Percentiles rank a stretch among this genome's conserved stretches.
Evolutionary conservation across 1,139 yeast genomes (phyloP).

Genomic region (Diutina mesorugosa): DNA sequence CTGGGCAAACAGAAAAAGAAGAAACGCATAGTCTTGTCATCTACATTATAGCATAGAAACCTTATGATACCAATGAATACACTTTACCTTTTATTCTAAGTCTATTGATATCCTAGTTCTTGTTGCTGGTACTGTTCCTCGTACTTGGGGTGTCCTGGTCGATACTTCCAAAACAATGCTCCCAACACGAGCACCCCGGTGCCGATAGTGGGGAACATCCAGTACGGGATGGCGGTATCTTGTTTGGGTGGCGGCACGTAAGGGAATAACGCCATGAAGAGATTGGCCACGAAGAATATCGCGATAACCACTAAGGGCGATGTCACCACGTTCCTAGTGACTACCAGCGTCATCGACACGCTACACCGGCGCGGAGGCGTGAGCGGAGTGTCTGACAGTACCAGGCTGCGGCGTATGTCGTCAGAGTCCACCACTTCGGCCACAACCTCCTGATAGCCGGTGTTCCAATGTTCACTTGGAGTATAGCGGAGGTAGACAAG

Average conservation of each 20-base stretch:
- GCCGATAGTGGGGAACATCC: conserved; percentile 46
- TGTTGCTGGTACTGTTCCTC: not conserved
- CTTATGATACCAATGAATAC: not conserved
- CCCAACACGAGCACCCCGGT: conserved; percentile 35
- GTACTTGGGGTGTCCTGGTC: not conserved
- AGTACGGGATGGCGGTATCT: conserved; percentile 30
- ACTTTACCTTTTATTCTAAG: not conserved
- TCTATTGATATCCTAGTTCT: not conserved
- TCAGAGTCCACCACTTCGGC: not conserved
- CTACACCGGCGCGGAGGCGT: conserved; percentile 1
- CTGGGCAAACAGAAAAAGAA: conserved; percentile 18
- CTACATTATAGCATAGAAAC: not conserved
- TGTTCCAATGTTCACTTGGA: conserved; percentile 13
- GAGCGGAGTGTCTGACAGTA: conserved; percentile 3
- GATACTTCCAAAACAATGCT: conserved; percentile 14
- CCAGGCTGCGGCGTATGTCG: conserved; percentile 1
- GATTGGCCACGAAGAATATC: conserved; percentile 33
- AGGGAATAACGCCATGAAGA: conserved; percentile 43
- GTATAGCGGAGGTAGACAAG: conserved; percentile 25
- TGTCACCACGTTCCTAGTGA: conserved; percentile 7
- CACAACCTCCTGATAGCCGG: conserved; percentile 15
- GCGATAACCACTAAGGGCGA: conserved; percentile 20
- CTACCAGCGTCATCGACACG: conserved; percentile 8
- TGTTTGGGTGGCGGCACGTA: conserved; percentile 37
- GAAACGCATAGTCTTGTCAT: conserved; percentile 8